phyloP scores from a whole-genome alignment of 768 basidiomycete species.

The Lactarius indigo region DNA sequence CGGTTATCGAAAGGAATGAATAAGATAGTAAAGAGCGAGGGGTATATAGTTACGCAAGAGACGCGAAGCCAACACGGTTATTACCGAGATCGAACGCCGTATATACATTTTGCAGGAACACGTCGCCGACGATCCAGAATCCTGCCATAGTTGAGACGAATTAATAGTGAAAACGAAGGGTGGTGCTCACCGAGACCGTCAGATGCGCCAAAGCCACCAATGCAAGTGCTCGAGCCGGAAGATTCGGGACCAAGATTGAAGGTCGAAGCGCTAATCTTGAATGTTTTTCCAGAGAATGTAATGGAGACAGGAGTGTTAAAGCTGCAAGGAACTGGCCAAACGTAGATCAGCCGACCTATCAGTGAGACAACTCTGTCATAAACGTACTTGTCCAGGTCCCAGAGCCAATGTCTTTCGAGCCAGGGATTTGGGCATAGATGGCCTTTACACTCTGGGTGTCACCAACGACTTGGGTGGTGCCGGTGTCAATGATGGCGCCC shows the following conservation, averaged over 20 bases:
- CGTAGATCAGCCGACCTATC: not conserved
- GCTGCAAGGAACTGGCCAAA: not conserved
- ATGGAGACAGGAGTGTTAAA: not conserved
- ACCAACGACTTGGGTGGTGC: conserved; percentile 33
- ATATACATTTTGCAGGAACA: not conserved
- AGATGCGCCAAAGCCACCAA: not conserved
- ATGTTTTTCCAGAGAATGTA: not conserved
- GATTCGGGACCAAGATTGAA: not conserved
- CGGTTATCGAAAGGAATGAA: not conserved
- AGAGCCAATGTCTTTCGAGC: not conserved
- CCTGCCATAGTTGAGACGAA: not conserved
- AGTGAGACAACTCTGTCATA: not conserved
- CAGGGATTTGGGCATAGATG: not conserved
- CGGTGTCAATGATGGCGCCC: conserved; percentile 33
- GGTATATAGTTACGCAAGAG: not conserved
- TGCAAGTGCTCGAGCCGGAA: not conserved
- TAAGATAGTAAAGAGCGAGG: not conserved
- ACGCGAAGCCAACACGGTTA: not conserved
- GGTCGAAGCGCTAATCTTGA: not conserved
- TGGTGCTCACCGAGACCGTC: not conserved
- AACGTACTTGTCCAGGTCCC: not conserved
- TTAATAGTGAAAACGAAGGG: not conserved
- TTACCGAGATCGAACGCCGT: not conserved
- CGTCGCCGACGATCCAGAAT: not conserved
- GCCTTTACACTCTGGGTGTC: not conserved